phyloP scores from a whole-genome alignment of 345 rosid species.

The Salix suchowensis region DNA sequence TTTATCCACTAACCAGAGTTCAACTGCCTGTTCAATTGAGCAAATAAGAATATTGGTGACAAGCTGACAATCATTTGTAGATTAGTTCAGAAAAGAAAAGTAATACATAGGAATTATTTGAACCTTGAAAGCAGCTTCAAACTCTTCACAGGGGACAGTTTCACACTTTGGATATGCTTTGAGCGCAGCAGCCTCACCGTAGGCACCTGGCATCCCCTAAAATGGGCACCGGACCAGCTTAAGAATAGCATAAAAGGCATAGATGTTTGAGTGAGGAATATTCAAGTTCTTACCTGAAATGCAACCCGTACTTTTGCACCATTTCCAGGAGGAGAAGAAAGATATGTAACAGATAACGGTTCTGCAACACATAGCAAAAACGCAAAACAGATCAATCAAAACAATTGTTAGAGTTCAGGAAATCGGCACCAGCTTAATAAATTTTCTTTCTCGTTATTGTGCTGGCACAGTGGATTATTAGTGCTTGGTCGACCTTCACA shows the following conservation, averaged over 20 bases:
- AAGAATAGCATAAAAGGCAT: conserved; percentile 14
- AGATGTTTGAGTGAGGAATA: conserved; percentile 8
- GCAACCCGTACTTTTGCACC: conserved; percentile 70
- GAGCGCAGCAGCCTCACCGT: conserved; percentile 86
- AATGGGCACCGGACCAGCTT: conserved; percentile 16
- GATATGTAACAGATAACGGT: conserved; percentile 56
- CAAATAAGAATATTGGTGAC: neutral
- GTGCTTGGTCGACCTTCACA: neutral
- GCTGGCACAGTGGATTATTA: neutral
- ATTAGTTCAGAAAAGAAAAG: conserved; percentile 8
- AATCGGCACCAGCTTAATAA: neutral
- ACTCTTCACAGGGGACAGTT: conserved; percentile 83
- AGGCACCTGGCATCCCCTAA: conserved; percentile 89
- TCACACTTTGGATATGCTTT: conserved; percentile 85
- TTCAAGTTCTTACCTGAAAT: conserved; percentile 57
- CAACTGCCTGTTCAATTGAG: conserved; percentile 71
- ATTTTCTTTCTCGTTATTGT: neutral
- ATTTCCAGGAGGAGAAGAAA: conserved; percentile 35
- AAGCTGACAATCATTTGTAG: neutral
- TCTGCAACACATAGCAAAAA: conserved; percentile 44
- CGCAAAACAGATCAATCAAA: neutral
- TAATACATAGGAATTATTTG: neutral
- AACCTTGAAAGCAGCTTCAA: conserved; percentile 86
- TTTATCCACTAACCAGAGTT: conserved; percentile 84
- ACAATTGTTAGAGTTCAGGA: neutral